Base-by-base conservation (phyloP, 2,329 filamentous ascomycete genomes). In the Aspergillus ustus region DNA sequence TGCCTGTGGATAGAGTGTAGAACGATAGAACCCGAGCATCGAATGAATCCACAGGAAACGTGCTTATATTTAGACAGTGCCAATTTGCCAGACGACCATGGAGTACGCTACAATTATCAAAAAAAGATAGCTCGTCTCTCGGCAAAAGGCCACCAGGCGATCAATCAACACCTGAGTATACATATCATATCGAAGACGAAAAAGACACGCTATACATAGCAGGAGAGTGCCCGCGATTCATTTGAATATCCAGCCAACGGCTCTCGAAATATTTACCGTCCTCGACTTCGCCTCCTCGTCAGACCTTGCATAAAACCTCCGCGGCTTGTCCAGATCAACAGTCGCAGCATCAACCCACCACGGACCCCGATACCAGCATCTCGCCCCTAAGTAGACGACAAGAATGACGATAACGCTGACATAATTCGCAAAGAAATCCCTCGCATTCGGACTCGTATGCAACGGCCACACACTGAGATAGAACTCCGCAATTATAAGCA, bases 381-480 rank as follows among this genome's bases (percentile, higher is more conserved):
- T 76, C 2, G 77, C 77, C 0, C 77, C 77, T 4, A 79, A 37
- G 61, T 77, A 83, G 7, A 81, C 62, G 1, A 78, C 65, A 1
- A 82, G 11, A 45, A 81, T 76, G 1, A 77, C 71, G 2, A 80
- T 69, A 17, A 82, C 75, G 2, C 76, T 80, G 29, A 82, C 70
- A 59, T 80, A 83, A 60, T 75, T 82, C 4, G 80, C 75, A 64
- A 83, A 83, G 74, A 83, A 83, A 48, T 68, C 72, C 61, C 73
- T 68, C 1, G 77, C 80, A 29, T 68, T 72, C 0, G 72, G 63
- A 1, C 59, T 48, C 0, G 66, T 69, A 4, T 67, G 70, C 3
- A 83, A 70, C 1, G 81, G 81, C 73, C 77, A 82, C 2, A 83
- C 72, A 3, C 76, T 70, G 3, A 83, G 75, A 65, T 83, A 83